A percentile compares a stretch with the other conserved stretches of the same genome.
Conservation (phyloP, 768 basidiomycete genomes). For the Amyloporia xantha region DNA sequence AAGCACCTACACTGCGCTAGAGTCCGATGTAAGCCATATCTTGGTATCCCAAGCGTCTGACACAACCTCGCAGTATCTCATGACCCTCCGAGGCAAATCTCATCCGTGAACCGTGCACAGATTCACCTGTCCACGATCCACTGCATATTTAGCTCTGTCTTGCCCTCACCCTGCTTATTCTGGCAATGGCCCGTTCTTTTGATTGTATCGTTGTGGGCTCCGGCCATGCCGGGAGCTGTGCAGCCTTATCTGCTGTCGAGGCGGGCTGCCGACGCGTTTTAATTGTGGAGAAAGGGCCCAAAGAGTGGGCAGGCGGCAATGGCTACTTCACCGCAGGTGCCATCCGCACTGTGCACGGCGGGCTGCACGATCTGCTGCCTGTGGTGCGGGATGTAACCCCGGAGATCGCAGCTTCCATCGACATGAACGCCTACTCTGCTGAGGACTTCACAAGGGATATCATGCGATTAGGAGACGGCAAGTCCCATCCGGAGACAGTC, state of each 20-base stretch:
- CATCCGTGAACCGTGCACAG: too few relatives aligned
- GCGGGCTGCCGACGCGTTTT: conserved; percentile 55
- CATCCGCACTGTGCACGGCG: conserved; percentile 55
- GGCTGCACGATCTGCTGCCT: conserved; percentile 52
- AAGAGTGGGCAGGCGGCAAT: conserved; percentile 63
- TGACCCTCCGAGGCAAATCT: too few relatives aligned
- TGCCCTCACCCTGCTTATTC: background rate
- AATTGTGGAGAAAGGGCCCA: conserved; percentile 58
- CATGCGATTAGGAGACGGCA: conserved; percentile 48
- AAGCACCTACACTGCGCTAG: background rate
- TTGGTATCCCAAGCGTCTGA: background rate
- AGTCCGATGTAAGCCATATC: background rate
- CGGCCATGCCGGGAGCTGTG: conserved; percentile 62
- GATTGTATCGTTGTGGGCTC: conserved; percentile 62
- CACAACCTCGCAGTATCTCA: background rate
- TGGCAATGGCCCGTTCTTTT: conserved; percentile 12
- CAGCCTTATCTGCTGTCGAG: conserved; percentile 54
- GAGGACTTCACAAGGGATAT: conserved; percentile 53
- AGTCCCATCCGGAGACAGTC: conserved; percentile 44
- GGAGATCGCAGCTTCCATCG: conserved; percentile 39
- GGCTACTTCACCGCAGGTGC: conserved; percentile 70
- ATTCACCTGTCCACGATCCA: background rate
- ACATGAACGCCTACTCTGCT: conserved; percentile 51
- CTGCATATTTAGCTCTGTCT: background rate
- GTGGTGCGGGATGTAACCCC: conserved; percentile 43